A percentile compares a stretch with the other conserved stretches of the same genome.
Conservation (phyloP, 805 yeast genomes). For the Pichia cephalocereana region DNA sequence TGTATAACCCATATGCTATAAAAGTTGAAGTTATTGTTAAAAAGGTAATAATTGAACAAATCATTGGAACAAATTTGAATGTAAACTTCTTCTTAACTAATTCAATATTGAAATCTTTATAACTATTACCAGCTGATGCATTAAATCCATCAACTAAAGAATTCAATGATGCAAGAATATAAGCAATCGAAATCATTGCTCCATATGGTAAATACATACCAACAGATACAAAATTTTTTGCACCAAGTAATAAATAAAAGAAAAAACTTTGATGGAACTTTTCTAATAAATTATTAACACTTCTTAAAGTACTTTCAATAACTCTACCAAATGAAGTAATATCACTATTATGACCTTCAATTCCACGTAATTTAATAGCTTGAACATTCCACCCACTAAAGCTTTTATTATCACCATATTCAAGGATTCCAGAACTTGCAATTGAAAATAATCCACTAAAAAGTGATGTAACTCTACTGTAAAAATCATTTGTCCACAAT, state of each 20-base stretch:
- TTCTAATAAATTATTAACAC: constrained; percentile 85
- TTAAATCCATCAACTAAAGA: constrained; percentile 39
- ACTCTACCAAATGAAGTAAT: constrained; percentile 89
- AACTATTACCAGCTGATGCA: constrained; percentile 1
- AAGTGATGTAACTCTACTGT: constrained; percentile 49
- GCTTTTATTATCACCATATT: constrained; percentile 67
- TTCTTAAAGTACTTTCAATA: constrained; percentile 77
- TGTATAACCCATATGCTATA: constrained; percentile 19
- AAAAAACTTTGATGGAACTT: constrained; percentile 96
- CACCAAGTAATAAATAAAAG: constrained; percentile 76
- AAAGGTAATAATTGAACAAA: constrained; percentile 24
- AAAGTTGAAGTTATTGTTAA: constrained; percentile 17
- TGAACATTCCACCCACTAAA: constrained; percentile 96
- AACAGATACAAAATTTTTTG: constrained; percentile 77
- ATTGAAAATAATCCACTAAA: constrained; percentile 58
- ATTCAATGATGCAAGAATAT: constrained; percentile 59
- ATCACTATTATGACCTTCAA: constrained; percentile 46
- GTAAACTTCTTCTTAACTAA: not conserved
- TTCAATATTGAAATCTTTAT: not conserved
- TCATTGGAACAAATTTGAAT: constrained; percentile 11
- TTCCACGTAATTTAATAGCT: constrained; percentile 71
- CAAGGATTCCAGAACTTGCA: constrained; percentile 56
- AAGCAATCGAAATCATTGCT: constrained; percentile 57
- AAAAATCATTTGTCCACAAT: constrained; percentile 38
- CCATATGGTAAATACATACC: constrained; percentile 91